Evolutionary conservation across 306 rosid genomes (phyloP), one percentile per base, ranked within the genome.

Genomic region (Morella rubra): DNA sequence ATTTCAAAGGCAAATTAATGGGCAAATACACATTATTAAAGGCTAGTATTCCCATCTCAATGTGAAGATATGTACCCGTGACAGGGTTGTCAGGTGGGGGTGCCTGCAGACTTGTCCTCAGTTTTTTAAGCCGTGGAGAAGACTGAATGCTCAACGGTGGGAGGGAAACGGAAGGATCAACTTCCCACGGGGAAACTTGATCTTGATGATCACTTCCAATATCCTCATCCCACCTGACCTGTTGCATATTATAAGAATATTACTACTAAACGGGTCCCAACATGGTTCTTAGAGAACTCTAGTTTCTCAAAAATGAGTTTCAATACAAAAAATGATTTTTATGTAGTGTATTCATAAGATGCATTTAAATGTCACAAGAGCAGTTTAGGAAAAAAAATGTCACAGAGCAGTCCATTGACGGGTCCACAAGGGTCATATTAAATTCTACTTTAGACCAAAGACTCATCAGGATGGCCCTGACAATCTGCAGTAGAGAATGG

Each of bases 161-260:
- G 77, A 90, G 91, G 83, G 97, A 89, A 53, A 80, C 93, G 53
- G 90, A 92, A 85, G 89, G 86, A 82, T 94, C 98, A 50, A 94
- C 87, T 86, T 94, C 98, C 98, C 98, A 94, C 1, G 93, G 89
- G 54, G 96, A 94, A 74, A 94, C 91, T 72, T 89, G 87, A 73
- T 90, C 96, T 84, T 85, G 91, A 81, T 85, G 90, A 82, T 83
- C 88, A 79, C 72, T 84, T 55, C 83, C 89, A 10, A 86, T 79
- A 81, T 89, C 92, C 72, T 94, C 97, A 85, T 94, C 97, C 98
- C 97, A 90, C 74, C 93, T 85, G 44, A 94, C 95, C 98, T 94
- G 90, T 84, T 73, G 65, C 47, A 79, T 41, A 51, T 74, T 79
- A 79, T 16, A 78, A 49, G 58, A 84, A 83, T 74, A 52, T 76